Percentiles rank a stretch among this genome's conserved stretches.
These are phyloP conservation scores for Saccharomycopsis vini DNA, from an alignment of 805 yeast genomes.

Conservation along the genomic window DNA sequence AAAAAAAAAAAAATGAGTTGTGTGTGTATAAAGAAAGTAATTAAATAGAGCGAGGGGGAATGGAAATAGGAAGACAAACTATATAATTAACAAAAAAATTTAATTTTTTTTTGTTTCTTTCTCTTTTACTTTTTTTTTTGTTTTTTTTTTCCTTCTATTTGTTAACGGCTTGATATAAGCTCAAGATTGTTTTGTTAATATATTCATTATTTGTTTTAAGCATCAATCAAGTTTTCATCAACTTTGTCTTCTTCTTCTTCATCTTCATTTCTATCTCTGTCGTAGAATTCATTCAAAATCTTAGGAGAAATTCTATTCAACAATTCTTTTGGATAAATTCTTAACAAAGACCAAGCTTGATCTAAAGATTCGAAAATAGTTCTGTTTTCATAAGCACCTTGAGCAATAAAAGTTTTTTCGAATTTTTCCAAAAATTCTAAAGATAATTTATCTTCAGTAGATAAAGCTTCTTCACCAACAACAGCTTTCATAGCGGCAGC, in stretches of 20 bases:
- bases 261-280: conserved; percentile 67
- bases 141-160: too few relatives aligned
- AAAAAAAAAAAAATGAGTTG: not conserved
- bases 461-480: conserved; percentile 98
- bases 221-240: conserved; percentile 15
- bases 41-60: not conserved
- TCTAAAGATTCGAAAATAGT: conserved; percentile 90
- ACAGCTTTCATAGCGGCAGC: conserved; percentile 99
- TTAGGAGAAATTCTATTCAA: conserved; percentile 97
- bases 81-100: too few relatives aligned
- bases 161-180: too few relatives aligned
- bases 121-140: too few relatives aligned
- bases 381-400: conserved; percentile 97
- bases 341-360: conserved; percentile 94
- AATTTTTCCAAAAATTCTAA: conserved; percentile 96
- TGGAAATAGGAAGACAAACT: not conserved
- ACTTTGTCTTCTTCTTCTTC: conserved; percentile 28
- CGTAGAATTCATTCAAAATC: conserved; percentile 91
- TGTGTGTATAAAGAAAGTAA: not conserved
- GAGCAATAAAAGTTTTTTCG: conserved; percentile 89
- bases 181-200: too few relatives aligned
- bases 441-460: conserved; percentile 94
- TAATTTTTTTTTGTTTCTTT: too few relatives aligned
- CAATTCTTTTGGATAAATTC: conserved; percentile 98
- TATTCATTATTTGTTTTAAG: too few relatives aligned